Evolutionary conservation across 2,329 filamentous ascomycete genomes (phyloP), one percentile per base, ranked within the genome.

Genomic region (Pseudonectria buxi): DNA sequence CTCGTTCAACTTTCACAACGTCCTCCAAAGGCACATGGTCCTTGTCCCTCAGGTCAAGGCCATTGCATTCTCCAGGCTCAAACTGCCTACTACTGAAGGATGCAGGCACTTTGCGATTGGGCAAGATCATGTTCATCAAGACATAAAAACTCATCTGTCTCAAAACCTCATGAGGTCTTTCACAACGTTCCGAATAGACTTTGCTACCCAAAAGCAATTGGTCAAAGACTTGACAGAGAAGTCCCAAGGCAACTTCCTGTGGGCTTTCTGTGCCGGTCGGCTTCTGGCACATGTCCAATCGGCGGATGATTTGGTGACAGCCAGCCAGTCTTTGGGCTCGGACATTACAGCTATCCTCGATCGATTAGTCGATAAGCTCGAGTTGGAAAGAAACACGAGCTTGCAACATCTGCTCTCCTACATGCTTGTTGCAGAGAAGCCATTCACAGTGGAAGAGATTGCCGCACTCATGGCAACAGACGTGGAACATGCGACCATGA

Each of bases 181-280:
- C 26, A 24, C 3, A 36, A 55, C 18, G n/a, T n/a, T n/a, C n/a
- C n/a, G n/a, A n/a, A 37, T 56, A 2, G 54, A 52, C 15, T 35
- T 59, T 10, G 43, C 46, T 4, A 37, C 36, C 4, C 40, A 40
- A 3, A 52, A 58, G 35, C 50, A 59, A 22, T 30, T 61, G 3
- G 28, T 64, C 7, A 45, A 50, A 1, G 49, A 52, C 7, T 41
- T 65, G 3, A 46, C 55, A 2, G 40, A 44, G 16, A 58, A 59
- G 37, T 49, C 62, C 14, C 57, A 55, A 33, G 55, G 58, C 1
- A 61, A 50, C 12, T 64, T 65, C 37, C 48, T 65, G 4, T 65
- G 59, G 51, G 60, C 58, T 2, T 63, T 61, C 29, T 50, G 62
- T 5, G 53, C 51, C 1, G 44, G 54, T 2, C 49, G 51, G 7